Evolutionary conservation across 805 yeast species (phyloP).

Genomic region (Candida montana): DNA sequence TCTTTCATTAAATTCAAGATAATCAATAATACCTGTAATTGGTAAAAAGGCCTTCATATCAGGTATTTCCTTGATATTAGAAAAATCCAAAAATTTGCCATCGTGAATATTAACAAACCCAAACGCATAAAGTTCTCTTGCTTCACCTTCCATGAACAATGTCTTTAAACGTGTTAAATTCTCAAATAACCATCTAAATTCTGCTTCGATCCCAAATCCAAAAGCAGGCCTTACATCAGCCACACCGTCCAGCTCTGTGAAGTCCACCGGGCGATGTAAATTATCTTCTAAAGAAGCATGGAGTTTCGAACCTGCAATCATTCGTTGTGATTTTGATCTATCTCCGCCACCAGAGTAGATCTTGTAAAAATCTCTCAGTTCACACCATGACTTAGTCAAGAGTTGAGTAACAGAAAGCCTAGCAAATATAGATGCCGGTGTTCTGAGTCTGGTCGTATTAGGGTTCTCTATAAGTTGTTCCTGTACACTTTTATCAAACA

Average conservation of each 20-base stretch:
- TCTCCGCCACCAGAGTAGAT: slow-evolving; percentile 41
- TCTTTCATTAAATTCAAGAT: slow-evolving; percentile 15
- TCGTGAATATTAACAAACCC: slow-evolving; percentile 16
- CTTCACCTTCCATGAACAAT: slow-evolving; percentile 42
- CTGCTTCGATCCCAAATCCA: background rate
- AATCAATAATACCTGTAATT: slow-evolving; percentile 64
- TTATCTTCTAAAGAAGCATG: slow-evolving; percentile 45
- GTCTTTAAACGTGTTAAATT: slow-evolving; percentile 36
- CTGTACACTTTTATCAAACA: background rate
- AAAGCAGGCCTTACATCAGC: background rate
- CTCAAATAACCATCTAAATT: slow-evolving; percentile 21
- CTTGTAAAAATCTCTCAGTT: slow-evolving; percentile 48
- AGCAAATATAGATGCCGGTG: slow-evolving; percentile 16
- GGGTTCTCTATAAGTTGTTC: background rate
- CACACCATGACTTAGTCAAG: slow-evolving; percentile 63
- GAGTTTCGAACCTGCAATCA: slow-evolving; percentile 40
- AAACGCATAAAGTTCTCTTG: slow-evolving; percentile 55
- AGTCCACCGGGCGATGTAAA: slow-evolving; percentile 33
- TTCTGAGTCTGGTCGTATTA: background rate
- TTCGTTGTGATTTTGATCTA: slow-evolving; percentile 31
- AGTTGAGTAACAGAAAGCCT: slow-evolving; percentile 57
- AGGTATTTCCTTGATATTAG: slow-evolving; percentile 15
- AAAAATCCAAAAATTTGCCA: slow-evolving; percentile 8
- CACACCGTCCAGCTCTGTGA: background rate
- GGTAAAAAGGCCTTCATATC: slow-evolving; percentile 26